A percentile compares a stretch with the other conserved stretches of the same genome.
These are phyloP conservation scores for Candida michaelii DNA, from an alignment of 805 yeast species.

Conservation along the genomic window DNA sequence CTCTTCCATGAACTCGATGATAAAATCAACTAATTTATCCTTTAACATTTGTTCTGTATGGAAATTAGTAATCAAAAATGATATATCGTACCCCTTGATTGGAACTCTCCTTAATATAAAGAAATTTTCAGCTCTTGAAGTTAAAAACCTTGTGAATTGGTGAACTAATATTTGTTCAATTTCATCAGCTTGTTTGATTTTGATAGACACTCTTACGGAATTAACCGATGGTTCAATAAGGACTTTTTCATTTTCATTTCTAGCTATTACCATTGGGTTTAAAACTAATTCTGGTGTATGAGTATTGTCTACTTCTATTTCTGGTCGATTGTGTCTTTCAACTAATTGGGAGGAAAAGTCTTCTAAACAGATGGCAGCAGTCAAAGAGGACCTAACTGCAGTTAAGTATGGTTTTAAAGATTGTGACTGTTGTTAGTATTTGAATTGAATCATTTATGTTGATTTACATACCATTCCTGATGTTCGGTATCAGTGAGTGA, in stretches of 20 bases:
- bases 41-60: conserved; percentile 96
- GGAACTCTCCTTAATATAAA: conserved; percentile 90
- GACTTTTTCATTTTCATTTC: conserved; percentile 92
- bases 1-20: conserved; percentile 98
- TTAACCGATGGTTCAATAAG: conserved; percentile 92
- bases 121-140: conserved; percentile 94
- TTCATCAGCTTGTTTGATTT: conserved; percentile 96
- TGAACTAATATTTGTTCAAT: conserved; percentile 93
- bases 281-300: conserved; percentile 77
- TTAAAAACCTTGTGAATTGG: conserved; percentile 89
- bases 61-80: conserved; percentile 87
- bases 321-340: conserved; percentile 97
- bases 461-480: conserved; percentile 5
- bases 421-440: conserved; percentile 62
- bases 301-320: conserved; percentile 77
- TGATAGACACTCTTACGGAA: conserved; percentile 85
- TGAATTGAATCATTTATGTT: not conserved
- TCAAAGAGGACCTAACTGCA: conserved; percentile 89
- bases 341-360: conserved; percentile 94
- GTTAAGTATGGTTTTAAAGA: conserved; percentile 92
- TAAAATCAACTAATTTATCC: conserved; percentile 92
- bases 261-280: conserved; percentile 84
- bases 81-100: conserved; percentile 86
- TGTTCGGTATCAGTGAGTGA: no score
- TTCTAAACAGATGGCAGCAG: conserved; percentile 89